Conservation (phyloP, 2,329 filamentous ascomycete genomes). For the Ophiostoma piceae region DNA sequence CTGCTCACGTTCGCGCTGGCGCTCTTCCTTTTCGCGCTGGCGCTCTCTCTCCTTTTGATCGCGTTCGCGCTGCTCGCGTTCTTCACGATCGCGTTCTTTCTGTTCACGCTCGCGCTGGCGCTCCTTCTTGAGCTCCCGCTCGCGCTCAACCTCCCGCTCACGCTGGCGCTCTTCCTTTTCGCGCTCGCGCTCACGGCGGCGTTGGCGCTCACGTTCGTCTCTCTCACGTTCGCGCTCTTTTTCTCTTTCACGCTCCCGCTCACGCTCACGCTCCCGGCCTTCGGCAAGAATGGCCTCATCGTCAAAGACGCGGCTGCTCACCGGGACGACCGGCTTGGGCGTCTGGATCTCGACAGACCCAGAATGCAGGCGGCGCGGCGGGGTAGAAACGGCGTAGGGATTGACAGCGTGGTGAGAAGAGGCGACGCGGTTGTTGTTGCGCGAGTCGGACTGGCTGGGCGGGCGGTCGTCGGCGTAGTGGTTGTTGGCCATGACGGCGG, state of each 20-base stretch:
- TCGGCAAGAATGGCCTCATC: slow-evolving; percentile 31
- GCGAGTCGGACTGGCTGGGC: slow-evolving; percentile 27
- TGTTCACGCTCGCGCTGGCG: slow-evolving; percentile 15
- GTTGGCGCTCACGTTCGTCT: not conserved
- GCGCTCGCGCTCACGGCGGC: slow-evolving; percentile 16
- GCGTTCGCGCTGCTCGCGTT: not conserved
- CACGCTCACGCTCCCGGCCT: slow-evolving; percentile 26
- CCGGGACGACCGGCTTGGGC: slow-evolving; percentile 70
- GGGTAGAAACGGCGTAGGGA: not conserved
- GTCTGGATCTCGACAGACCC: slow-evolving; percentile 71
- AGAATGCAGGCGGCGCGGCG: slow-evolving; percentile 36
- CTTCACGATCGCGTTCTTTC: no score
- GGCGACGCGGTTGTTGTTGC: slow-evolving; percentile 17
- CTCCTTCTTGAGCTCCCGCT: slow-evolving; percentile 26
- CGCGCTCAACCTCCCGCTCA: slow-evolving; percentile 25
- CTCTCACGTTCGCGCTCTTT: slow-evolving; percentile 22
- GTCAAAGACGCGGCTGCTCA: slow-evolving; percentile 64
- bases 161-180: slow-evolving; percentile 31
- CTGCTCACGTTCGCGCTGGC: slow-evolving; percentile 8
- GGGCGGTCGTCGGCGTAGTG: slow-evolving; percentile 17
- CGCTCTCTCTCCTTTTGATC: not conserved
- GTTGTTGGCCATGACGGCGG: not conserved
- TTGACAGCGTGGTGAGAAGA: not conserved
- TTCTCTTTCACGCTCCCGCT: slow-evolving; percentile 23
- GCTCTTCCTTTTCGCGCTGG: slow-evolving; percentile 21